Evolutionary conservation across 148 eudicot genomes (phyloP).

Genomic region (Vaccinium myrtillus): DNA sequence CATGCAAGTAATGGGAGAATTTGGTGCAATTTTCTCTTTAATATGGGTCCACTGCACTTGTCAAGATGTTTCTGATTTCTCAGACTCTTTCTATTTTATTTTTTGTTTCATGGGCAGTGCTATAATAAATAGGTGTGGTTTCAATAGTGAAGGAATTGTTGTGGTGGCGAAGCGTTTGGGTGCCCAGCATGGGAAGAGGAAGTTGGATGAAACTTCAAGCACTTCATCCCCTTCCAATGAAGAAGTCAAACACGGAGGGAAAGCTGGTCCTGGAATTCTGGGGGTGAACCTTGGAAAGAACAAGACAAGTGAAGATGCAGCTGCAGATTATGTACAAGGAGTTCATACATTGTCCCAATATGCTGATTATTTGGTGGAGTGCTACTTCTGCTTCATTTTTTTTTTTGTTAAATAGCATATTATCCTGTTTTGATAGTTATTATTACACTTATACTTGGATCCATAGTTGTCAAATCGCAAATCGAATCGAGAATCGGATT

Average conservation of each 20-base stretch:
- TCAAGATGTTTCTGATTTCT: constrained; percentile 13
- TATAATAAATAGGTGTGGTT: constrained; percentile 90
- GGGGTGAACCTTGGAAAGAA: constrained; percentile 98
- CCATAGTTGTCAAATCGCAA: too few species aligned
- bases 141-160: constrained; percentile 96
- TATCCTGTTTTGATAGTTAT: background rate
- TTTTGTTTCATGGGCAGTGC: constrained; percentile 56
- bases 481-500: too few species aligned
- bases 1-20: background rate
- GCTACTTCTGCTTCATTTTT: constrained; percentile 4
- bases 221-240: constrained; percentile 58
- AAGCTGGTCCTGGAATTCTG: constrained; percentile 98
- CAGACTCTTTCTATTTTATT: background rate
- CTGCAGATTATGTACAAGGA: constrained; percentile 97
- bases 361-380: constrained; percentile 95
- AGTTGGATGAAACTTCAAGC: constrained; percentile 83
- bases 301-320: constrained; percentile 96
- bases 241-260: constrained; percentile 85
- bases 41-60: background rate
- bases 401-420: background rate
- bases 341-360: constrained; percentile 98
- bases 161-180: constrained; percentile 94
- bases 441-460: background rate
- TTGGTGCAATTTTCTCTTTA: constrained; percentile 7
- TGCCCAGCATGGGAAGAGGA: constrained; percentile 98